These are phyloP conservation scores for Citrus maxima DNA, from an alignment of 345 rosid species.

Conservation along the genomic window DNA sequence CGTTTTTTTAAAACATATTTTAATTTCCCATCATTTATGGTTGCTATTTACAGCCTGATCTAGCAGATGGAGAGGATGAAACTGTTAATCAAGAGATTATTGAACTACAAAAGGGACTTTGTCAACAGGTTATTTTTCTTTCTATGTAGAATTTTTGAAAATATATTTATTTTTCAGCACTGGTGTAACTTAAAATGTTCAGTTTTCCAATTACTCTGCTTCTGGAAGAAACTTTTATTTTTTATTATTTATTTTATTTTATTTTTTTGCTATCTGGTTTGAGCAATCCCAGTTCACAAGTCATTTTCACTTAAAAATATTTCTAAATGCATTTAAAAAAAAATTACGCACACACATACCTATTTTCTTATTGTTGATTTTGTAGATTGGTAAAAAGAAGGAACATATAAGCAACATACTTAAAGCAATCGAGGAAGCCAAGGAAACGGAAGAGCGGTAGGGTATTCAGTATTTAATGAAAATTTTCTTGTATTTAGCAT, in stretches of 20 bases:
- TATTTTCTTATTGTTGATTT: conserved; percentile 8
- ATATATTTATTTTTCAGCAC: not conserved
- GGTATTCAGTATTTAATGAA: conserved; percentile 4
- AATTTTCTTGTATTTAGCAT: not conserved
- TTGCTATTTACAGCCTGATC: conserved; percentile 48
- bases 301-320: not conserved
- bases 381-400: conserved; percentile 39
- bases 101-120: conserved; percentile 37
- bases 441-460: conserved; percentile 35
- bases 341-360: not conserved
- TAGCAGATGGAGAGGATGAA: conserved; percentile 54
- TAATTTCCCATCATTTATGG: conserved; percentile 3
- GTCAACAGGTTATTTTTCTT: conserved; percentile 33
- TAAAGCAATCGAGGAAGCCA: conserved; percentile 31
- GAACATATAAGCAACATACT: conserved; percentile 26
- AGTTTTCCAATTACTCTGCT: not conserved
- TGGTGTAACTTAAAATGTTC: not conserved
- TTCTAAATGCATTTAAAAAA: not conserved
- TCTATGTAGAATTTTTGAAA: not conserved
- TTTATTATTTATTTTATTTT: not conserved
- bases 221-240: not conserved
- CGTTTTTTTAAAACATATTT: not conserved
- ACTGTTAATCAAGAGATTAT: conserved; percentile 35
- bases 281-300: not conserved
- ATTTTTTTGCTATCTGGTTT: not conserved